A percentile compares a stretch with the other conserved stretches of the same genome.
Conservation (phyloP, 352 stramenopile species). For the Phytopythium delawarense region DNA sequence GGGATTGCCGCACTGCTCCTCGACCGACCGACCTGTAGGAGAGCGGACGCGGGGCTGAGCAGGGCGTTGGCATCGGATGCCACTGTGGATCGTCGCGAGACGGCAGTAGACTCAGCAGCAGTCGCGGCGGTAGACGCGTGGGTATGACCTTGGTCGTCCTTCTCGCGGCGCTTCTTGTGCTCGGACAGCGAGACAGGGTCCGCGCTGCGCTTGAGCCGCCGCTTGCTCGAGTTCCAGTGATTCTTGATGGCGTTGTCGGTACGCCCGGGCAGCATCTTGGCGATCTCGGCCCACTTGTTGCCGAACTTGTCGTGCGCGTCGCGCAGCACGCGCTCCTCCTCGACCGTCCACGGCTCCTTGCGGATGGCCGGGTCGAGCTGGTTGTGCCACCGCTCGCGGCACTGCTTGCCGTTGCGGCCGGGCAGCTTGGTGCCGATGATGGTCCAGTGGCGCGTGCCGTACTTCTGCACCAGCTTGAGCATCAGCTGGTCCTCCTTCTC, state of each 20-base stretch:
- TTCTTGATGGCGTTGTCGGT: slow-evolving; percentile 93
- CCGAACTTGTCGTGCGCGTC: slow-evolving; percentile 75
- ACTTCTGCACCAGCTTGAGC: slow-evolving; percentile 85
- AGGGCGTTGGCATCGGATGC: neutral
- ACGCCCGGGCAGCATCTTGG: slow-evolving; percentile 80
- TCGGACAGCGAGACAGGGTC: slow-evolving; percentile 11
- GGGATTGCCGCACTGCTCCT: neutral
- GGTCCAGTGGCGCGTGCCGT: slow-evolving; percentile 96
- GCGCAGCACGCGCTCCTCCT: slow-evolving; percentile 82
- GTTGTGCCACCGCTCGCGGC: slow-evolving; percentile 95
- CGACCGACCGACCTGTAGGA: neutral
- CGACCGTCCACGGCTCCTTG: slow-evolving; percentile 89
- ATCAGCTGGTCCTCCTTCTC: slow-evolving; percentile 89
- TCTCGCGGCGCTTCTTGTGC: slow-evolving; percentile 15
- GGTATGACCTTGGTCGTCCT: neutral
- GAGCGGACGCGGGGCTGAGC: neutral
- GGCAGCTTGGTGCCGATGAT: slow-evolving; percentile 96
- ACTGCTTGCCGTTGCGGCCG: slow-evolving; percentile 93
- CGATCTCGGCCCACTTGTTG: slow-evolving; percentile 91
- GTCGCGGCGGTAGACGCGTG: neutral
- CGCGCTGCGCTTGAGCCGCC: slow-evolving; percentile 53
- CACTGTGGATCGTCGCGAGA: too few species aligned
- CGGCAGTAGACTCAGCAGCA: neutral
- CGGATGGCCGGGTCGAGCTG: slow-evolving; percentile 92
- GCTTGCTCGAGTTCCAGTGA: slow-evolving; percentile 89